Base-by-base conservation (phyloP, 2,329 filamentous ascomycete species). In the Aureobasidium sp. region DNA sequence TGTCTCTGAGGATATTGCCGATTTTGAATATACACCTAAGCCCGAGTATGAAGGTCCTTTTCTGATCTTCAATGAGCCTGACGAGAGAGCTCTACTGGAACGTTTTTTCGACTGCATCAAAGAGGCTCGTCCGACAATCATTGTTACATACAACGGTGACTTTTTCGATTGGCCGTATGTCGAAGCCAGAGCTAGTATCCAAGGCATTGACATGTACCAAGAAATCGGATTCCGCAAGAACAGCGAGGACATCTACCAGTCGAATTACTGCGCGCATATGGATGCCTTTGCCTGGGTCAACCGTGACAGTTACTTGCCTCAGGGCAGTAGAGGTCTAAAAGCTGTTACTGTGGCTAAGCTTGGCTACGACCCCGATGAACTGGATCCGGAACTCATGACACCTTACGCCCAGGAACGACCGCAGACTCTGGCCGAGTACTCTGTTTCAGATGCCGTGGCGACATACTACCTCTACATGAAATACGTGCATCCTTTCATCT, bases 161-260 rank as follows among this genome's bases (percentile, higher is more conserved):
- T 99, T 99, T 74, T 99, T 99, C 86, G 94, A 99, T 87, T 99
- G 94, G 94, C 93, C 94, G 0, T 99, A 95, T 71, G 91, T 99
- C 29, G 94, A 99, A 78, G 86, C 94, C 48, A 83, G 94, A 77
- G 91, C 95, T 32, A 95, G 91, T 71, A 84, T 97, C 66, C 88
- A 95, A 68, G 94, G 95, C 34, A 97, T 99, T 72, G 94, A 99
- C 75, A 97, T 99, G 94, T 99, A 99, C 76, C 89, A 88, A 65
- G 95, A 99, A 73, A 99, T 97, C 69, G 94, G 94, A 5, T 99
- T 96, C 83, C 87, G 87, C 69, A 97, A 94, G 75, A 94, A 96
- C 75, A 89, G 79, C 69, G 94, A 99, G 71, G 95, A 97, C 70
- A 91, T 97, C 74, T 99, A 94, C 77, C 91, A 96, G 73, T 96